phyloP scores from a whole-genome alignment of 805 yeast genomes.

The Lipomyces chichibuensis region DNA sequence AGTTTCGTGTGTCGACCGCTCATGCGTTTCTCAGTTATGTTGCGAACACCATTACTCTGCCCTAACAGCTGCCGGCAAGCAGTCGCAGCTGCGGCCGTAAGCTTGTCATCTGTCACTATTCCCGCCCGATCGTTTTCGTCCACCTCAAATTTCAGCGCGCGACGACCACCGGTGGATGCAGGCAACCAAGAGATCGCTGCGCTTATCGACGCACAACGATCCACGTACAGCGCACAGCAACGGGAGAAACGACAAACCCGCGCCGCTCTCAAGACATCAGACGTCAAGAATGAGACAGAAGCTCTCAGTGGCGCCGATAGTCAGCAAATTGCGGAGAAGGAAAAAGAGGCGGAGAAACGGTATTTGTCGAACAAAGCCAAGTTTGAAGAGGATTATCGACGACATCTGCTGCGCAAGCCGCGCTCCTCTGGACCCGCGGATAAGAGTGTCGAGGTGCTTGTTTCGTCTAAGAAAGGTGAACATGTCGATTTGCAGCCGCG shows the following conservation, averaged over 20 bases:
- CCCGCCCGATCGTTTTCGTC: not conserved
- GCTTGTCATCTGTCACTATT: not conserved
- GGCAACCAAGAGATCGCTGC: not conserved
- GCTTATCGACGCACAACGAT: not conserved
- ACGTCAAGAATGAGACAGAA: not conserved
- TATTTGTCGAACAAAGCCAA: not conserved
- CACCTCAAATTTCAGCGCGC: not conserved
- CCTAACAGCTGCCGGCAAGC: not conserved
- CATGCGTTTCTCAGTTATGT: not conserved
- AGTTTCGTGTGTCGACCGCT: not conserved
- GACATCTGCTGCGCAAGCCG: slow-evolving; percentile 2
- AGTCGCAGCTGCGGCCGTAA: not conserved
- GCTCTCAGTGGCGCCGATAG: not conserved
- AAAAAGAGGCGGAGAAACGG: not conserved
- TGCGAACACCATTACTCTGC: not conserved
- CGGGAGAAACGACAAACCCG: not conserved
- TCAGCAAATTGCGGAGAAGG: not conserved
- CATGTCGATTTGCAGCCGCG: slow-evolving; percentile 30
- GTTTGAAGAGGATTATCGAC: not conserved
- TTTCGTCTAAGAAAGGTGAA: slow-evolving; percentile 21
- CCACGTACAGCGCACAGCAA: not conserved
- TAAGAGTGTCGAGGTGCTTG: slow-evolving; percentile 17
- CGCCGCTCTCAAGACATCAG: not conserved
- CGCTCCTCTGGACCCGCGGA: slow-evolving; percentile 18
- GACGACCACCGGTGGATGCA: not conserved